Conservation (phyloP, 345 rosid species). For the Geranium brycei region DNA sequence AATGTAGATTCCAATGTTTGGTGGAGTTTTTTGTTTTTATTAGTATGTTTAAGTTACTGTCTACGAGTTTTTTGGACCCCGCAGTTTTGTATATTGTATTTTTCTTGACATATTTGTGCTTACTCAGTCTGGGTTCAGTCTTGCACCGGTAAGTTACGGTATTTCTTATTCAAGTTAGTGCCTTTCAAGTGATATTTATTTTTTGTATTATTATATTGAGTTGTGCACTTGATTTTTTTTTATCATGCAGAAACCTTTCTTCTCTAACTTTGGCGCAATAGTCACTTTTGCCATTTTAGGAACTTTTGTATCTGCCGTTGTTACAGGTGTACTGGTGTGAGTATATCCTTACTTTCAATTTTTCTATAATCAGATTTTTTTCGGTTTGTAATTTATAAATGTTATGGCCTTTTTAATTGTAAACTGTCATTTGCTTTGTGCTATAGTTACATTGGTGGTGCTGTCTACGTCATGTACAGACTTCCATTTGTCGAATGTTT, state of each 20-base stretch:
- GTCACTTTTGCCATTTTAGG: constrained; percentile 85
- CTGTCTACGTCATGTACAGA: constrained; percentile 64
- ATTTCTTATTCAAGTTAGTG: background rate
- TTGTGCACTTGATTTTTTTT: background rate
- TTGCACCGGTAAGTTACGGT: constrained; percentile 62
- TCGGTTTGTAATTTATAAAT: too few species aligned
- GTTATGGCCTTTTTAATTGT: background rate
- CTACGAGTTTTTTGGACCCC: too few species aligned
- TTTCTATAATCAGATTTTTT: too few species aligned
- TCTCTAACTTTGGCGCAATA: constrained; percentile 94
- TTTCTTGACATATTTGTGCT: constrained; percentile 42
- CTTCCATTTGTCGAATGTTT: constrained; percentile 92
- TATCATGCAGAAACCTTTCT: constrained; percentile 75
- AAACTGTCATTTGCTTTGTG: constrained; percentile 7
- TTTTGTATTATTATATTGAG: background rate
- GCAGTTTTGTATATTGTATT: background rate
- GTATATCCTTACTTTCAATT: constrained; percentile 17
- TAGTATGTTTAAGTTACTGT: too few species aligned
- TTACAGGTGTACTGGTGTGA: constrained; percentile 86
- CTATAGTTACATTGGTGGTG: constrained; percentile 82
- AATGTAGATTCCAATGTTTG: background rate
- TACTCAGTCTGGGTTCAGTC: constrained; percentile 95
- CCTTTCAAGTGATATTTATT: background rate
- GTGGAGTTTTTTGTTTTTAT: too few species aligned
- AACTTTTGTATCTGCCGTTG: constrained; percentile 71